These are phyloP conservation scores for Aspergillus sp. DNA, from an alignment of 2,329 filamentous ascomycete genomes.

Conservation along the genomic window DNA sequence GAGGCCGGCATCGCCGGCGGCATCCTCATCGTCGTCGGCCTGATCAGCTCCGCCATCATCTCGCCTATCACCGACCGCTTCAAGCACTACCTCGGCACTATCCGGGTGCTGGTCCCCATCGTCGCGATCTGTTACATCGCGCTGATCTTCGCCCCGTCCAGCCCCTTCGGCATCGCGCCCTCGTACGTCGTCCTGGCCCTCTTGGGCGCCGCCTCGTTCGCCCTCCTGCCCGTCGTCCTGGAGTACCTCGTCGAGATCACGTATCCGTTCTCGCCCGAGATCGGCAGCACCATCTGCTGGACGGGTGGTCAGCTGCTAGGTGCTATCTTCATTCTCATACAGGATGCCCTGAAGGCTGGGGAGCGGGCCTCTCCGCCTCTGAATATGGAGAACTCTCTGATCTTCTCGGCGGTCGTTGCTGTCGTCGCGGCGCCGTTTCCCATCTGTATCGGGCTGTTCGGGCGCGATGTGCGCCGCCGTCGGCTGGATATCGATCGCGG, in stretches of 20 bases:
- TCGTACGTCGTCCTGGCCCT: constrained; percentile 74
- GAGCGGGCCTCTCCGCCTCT: constrained; percentile 56
- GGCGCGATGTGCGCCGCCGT: constrained; percentile 45
- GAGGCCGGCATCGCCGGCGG: constrained; percentile 88
- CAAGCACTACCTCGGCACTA: constrained; percentile 72
- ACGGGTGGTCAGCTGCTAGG: constrained; percentile 81
- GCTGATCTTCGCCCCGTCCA: constrained; percentile 77
- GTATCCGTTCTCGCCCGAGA: constrained; percentile 81
- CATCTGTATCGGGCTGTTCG: constrained; percentile 69
- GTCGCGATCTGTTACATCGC: constrained; percentile 71
- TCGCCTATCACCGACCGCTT: constrained; percentile 83
- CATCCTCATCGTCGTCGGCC: constrained; percentile 82
- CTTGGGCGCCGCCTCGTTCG: constrained; percentile 77
- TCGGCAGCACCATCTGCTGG: constrained; percentile 83
- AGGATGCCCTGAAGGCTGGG: constrained; percentile 66
- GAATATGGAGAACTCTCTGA: constrained; percentile 72
- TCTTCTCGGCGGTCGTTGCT: constrained; percentile 76
- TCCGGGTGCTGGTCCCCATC: constrained; percentile 73
- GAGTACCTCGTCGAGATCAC: constrained; percentile 87
- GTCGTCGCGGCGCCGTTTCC: constrained; percentile 66
- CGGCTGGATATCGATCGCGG: constrained; percentile 43
- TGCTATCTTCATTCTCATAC: constrained; percentile 78
- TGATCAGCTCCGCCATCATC: constrained; percentile 71
- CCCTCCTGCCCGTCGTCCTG: constrained; percentile 76
- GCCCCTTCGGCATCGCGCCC: constrained; percentile 47